A percentile compares a stretch with the other conserved stretches of the same genome.
phyloP scores from a whole-genome alignment of 176 grass and related monocot species.

The Zea mays region DNA sequence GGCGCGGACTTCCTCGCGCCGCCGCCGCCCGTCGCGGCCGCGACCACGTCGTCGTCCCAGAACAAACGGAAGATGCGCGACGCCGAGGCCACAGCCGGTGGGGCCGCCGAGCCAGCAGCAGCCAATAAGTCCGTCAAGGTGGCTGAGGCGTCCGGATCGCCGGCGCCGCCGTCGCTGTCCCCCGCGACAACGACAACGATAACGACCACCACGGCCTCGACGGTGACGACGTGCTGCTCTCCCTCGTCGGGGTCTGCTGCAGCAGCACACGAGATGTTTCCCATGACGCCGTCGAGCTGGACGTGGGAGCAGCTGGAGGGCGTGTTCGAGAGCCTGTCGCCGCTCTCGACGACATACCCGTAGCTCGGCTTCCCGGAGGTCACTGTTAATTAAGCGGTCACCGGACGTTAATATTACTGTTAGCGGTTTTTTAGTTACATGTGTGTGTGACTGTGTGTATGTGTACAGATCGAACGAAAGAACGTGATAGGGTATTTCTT shows the following conservation, averaged over 20 bases:
- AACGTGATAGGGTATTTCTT: slow-evolving; percentile 35
- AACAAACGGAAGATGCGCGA: slow-evolving; percentile 36
- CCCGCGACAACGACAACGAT: too few relatives aligned
- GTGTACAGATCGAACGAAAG: slow-evolving; percentile 36
- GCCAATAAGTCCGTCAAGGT: slow-evolving; percentile 39
- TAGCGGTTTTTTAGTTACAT: slow-evolving; percentile 45
- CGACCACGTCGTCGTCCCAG: neutral
- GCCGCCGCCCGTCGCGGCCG: slow-evolving; percentile 17
- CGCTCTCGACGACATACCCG: slow-evolving; percentile 48
- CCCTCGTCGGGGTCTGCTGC: slow-evolving; percentile 24
- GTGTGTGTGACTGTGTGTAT: too few relatives aligned
- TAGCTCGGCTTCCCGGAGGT: slow-evolving; percentile 52
- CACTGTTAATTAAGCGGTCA: slow-evolving; percentile 41
- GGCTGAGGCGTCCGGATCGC: slow-evolving; percentile 26
- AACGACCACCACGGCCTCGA: slow-evolving; percentile 17
- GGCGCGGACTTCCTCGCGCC: slow-evolving; percentile 31
- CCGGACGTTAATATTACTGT: slow-evolving; percentile 19
- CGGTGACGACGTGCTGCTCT: slow-evolving; percentile 38
- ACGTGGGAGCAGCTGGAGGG: slow-evolving; percentile 44
- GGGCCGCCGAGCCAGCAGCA: neutral
- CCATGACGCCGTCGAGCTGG: slow-evolving; percentile 47
- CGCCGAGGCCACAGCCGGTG: slow-evolving; percentile 16
- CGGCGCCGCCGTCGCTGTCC: slow-evolving; percentile 21
- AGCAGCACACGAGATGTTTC: slow-evolving; percentile 14
- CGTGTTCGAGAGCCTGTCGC: slow-evolving; percentile 45